Base-by-base conservation (phyloP, 805 yeast species). In the Zygoascus bituminiphila region DNA sequence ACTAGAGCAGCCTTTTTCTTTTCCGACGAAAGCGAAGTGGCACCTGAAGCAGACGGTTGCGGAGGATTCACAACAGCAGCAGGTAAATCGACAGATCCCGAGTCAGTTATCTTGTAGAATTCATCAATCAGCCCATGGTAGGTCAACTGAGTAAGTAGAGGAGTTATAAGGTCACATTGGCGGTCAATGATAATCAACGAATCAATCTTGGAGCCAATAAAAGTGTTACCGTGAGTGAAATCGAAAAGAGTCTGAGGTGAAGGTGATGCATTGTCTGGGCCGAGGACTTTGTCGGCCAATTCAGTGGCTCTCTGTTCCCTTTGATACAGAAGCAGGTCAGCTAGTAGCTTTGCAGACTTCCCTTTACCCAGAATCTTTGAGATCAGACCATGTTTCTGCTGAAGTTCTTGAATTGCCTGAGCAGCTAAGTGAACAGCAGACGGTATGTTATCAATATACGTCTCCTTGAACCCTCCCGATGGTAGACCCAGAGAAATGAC, bases 51-150 rank as follows among this genome's bases (percentile, higher is more conserved):
- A 2, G 49, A 4, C 17, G 29, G n/a, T 10, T 24, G 22, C 12
- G 33, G 19, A 6, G 52, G 51, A 10, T 55, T 23, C 24, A 57
- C 57, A 5, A 63, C 45, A 20, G 54, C 21, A 12, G 55, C 49
- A 0, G 68, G 69, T 5, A 65, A 47, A n/a, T 49, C 65, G 0
- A 62, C 58, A 35, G 67, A 66, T 22, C 67, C 63, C 4, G 64
- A 55, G 31, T 58, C 59, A 1, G 62, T 48, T 5, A 82, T 66
- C 4, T 76, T 78, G 54, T 79, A 72, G 10, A 79, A 62, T 56
- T 89, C 96, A 61, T 85, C 89, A 19, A 88, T 69, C 14, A 93
- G 69, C 0, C 98, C 98, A 15, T 77, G 71, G 62, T 89, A 91
- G 1, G 88, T 84, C 56, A 89, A 66, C 57, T 89, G 97, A 22